Evolutionary conservation across 2,329 filamentous ascomycete genomes (phyloP), one percentile per base, ranked within the genome.

Genomic region (Pseudopyrenochaeta lycopersici): DNA sequence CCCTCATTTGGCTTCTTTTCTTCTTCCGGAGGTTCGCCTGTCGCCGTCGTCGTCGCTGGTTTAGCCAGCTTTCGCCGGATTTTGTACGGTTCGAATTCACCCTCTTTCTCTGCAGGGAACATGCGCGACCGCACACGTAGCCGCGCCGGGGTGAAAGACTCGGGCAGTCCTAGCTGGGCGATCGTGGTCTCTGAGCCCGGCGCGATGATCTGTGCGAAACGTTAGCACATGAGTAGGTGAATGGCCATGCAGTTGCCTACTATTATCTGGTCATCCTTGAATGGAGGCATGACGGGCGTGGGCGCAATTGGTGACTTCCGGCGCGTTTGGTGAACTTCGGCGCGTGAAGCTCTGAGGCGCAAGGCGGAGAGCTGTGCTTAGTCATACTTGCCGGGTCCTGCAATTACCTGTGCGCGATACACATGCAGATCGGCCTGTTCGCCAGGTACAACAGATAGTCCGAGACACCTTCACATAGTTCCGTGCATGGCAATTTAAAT

Each of bases 121-220:
- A 99, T 97, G 80, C 95, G 90, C 77, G 94, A 97, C 29, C 90
- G 88, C 63, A 98, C 85, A 64, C 92, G 90, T 75, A 91, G 86
- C 58, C 88, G 85, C n/a, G 95, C 92, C 38, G 92, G 93, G 31
- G 93, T 96, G 76, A 98, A 89, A n/a, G 86, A 88, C 80, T 97
- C 93, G 66, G 88, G 88, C 66, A 95, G 89, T 46, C 93, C 93
- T 35, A 97, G 85, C 83, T 97, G 92, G 63, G 92, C 93, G 80
- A 96, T 87, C 54, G 92, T 97, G 62, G 89, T 94, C 78, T 90
- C 88, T 75, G 92, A 97, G 72, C 93, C 93, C 30, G 90, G 90
- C 76, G 88, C 89, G 78, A 93, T 88, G 74, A 93, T 81, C 80
- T 82, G 56, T 31, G 20, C 17, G 27, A 11, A 15, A 18, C 12